Evolutionary conservation across 2,329 filamentous ascomycete species (phyloP), one percentile per base, ranked within the genome.

Genomic region (Camptophora hylomeconis): DNA sequence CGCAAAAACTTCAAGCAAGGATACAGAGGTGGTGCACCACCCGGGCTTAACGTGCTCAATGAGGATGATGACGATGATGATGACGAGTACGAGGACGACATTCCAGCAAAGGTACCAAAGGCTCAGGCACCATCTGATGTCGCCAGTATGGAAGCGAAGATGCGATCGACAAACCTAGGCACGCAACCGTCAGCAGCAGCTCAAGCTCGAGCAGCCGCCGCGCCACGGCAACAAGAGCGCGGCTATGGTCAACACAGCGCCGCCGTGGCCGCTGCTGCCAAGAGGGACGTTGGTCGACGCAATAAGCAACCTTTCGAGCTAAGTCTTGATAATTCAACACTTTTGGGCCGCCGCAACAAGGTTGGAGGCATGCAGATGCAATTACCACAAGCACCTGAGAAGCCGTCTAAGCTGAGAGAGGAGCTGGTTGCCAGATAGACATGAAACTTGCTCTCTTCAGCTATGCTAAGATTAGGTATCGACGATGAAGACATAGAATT

Each of bases 231-330:
- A n/a, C 59, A 67, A 26, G 58, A 66, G 25, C 60, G 58, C 22
- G 86, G 86, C 0, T 94, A 93, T 45, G 86, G 84, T 2, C 84
- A 92, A 50, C 87, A 94, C 49, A 87, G 80, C 30, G 72, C 86
- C 1, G 66, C 78, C 1, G 80, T 94, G 0, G 81, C 86, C 0
- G 77, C 80, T 0, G 84, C 86, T 0, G 86, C 83, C 3, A 77
- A 79, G 45, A 75, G 81, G 47, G 82, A 83, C 48, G 82, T 89
- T 21, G 72, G 76, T 24, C 64, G 70, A 17, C 68, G 72, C 38
- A 73, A 80, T 43, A 80, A 77, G 54, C 84, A 82, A 17, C 75
- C 80, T 0, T 98, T 98, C 43, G 89, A 98, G 56, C 68, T 98
- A 25, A 94, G 75, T 48, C 61, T 98, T 20, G 83, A 92, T 41